Conservation (phyloP, 1,139 yeast species). For the Sugiyamaella neomexicana region DNA sequence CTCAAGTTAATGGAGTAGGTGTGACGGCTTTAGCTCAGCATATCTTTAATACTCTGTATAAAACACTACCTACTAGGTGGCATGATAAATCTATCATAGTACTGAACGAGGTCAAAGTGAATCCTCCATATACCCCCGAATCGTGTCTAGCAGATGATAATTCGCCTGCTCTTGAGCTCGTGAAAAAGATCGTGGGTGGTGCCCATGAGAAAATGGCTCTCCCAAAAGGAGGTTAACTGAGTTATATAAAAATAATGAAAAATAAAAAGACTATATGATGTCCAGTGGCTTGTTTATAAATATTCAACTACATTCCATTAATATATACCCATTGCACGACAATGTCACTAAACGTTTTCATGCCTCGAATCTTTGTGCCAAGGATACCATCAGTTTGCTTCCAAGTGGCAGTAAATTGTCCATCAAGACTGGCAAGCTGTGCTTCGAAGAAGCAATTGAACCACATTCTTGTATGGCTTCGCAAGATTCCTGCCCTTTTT, state of each 20-base stretch:
- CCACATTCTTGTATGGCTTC: conserved; percentile 36
- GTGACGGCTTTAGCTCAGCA: conserved; percentile 51
- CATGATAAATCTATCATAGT: conserved; percentile 51
- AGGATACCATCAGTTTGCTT: conserved; percentile 66
- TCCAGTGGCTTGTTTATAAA: neutral
- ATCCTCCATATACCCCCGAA: conserved; percentile 51
- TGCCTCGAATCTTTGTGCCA: conserved; percentile 60
- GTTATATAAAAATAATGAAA: conserved; percentile 2
- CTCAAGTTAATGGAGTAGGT: conserved; percentile 42
- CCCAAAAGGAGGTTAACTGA: conserved; percentile 58
- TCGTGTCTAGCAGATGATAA: conserved; percentile 41
- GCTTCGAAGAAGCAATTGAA: conserved; percentile 42
- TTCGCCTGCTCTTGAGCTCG: conserved; percentile 45
- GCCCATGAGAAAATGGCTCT: conserved; percentile 56
- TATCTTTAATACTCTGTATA: conserved; percentile 51
- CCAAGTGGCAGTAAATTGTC: conserved; percentile 48
- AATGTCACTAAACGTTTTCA: conserved; percentile 51
- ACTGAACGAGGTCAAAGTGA: conserved; percentile 52
- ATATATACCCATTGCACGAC: conserved; percentile 38
- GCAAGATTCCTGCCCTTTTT: conserved; percentile 17
- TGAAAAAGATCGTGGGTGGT: conserved; percentile 56
- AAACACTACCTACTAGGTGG: conserved; percentile 52
- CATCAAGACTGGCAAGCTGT: conserved; percentile 15
- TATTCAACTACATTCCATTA: neutral
- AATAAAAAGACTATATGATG: neutral